Base-by-base conservation (phyloP, 1,284 basidiomycete genomes). In the Mycena citricolor region DNA sequence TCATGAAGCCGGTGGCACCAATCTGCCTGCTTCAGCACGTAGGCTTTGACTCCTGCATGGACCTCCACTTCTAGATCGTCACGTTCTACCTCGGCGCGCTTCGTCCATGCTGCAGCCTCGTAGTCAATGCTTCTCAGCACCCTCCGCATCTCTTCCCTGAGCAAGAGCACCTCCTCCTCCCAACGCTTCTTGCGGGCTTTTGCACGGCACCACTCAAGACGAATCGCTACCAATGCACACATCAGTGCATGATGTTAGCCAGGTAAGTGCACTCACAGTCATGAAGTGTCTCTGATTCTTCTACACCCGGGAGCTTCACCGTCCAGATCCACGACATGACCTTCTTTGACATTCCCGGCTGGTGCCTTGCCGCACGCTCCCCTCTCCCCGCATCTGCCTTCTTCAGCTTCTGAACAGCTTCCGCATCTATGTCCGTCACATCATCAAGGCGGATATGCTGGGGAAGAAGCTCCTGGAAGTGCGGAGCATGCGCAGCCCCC, bases 311-410 rank as follows among this genome's bases (percentile, higher is more conserved):
- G 14, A 10, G 3, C 36, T 28, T 4, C 11, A 14, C 20, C 3
- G 43, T 42, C 44, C 49, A 51, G 16, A 51, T 51, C 49, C 49
- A 47, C 6, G 44, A 51, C 23, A 51, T 14, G 8, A 10, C 21
- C 14, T 20, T 33, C 26, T 29, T 12, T 26, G 29, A 43, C 2
- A 14, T 31, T 1, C 13, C 21, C 39, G 39, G 17, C 20, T 4
- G 34, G 14, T 1, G 33, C 23, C 21, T 17, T 13, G 21, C 32
- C 24, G 20, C 32, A 34, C 16, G 20, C 22, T 30, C 26, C 4
- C 12, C 19, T 13, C 30, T 16, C 13, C 12, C 11, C 6, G 34
- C 28, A 17, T 26, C 28, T 7, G 32, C 23, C n/a, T 19, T 14
- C 19, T 14, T 35, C 29, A 42, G 20, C 32, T 17, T 34, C 32